Evolutionary conservation across 495 filamentous ascomycete species (phyloP), one percentile per base, ranked within the genome.

Genomic region (Lophium mytilinum): DNA sequence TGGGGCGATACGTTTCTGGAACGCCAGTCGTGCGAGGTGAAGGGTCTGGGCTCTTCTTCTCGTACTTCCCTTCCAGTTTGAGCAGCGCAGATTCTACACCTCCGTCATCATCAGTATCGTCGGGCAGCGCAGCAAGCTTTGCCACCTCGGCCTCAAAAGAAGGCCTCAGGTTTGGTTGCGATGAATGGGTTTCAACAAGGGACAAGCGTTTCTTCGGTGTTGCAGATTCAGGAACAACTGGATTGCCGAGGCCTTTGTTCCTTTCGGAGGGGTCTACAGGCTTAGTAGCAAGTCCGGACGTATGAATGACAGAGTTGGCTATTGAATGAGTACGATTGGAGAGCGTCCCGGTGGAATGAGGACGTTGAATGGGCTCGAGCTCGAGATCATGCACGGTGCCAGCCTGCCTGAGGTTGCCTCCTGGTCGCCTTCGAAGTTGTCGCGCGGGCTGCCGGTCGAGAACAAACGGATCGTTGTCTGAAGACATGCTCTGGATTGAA

Each of bases 111-210:
- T 84, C 78, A 19, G 71, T 58, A 57, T 92, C 88, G 67, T 99
- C 94, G 0, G 91, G 89, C 19, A 98, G 87, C 54, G 86, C 82
- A 9, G 91, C 89, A 59, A 98, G 83, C 63, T 88, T 86, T 49
- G 89, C 85, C 30, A 95, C 88, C 55, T 94, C 92, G 9, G 81
- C 84, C 70, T 97, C 88, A 55, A 97, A 96, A 0, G 90, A 95
- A 10, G 88, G 86, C 40, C 88, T 78, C 73, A 93, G 74, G 40
- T 89, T 78, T 12, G 83, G 85, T 63, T 89, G 85, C 3, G 85
- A 87, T 1, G 85, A 87, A 64, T 86, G 83, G 0, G 85, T 88
- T 49, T 81, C 83, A 37, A 92, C 80, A 8, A 94, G 75, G 3
- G 85, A 90, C 17, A 74, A 52, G 1, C 30, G 30, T 39, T 56